Evolutionary conservation across 352 stramenopile species (phyloP), one percentile per base, ranked within the genome.

Genomic region (Globisporangium parvum): DNA sequence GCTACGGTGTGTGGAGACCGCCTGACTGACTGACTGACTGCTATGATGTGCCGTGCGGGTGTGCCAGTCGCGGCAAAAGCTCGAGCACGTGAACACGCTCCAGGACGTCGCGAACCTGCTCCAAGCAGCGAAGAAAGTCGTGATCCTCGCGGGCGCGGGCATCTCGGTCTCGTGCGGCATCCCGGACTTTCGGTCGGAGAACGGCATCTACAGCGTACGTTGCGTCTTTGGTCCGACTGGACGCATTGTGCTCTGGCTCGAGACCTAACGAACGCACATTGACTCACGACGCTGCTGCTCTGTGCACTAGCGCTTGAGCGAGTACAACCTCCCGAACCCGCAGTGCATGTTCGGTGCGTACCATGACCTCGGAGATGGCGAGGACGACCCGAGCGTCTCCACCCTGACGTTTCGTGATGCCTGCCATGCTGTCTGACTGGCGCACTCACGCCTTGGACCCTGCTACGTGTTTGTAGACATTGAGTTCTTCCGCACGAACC

Each of bases 111-210:
- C 85, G 14, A 52, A 76, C 23, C 55, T 95, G 44, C 69, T 96
- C 47, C 78, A 69, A 20, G 67, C 76, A 3, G 75, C 85, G 42
- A 85, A 92, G 47, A 95, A 96, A 53, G 94, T 98, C 51, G 80
- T 98, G 23, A 85, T 98, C 18, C 62, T 98, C 28, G 87, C 87
- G 21, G 96, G 96, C 20, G 96, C 96, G 11, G 96, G 96, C n/a
- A 98, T 99, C 53, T 97, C 84, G 10, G 95, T 98, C 14, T 97
- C 89, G 6, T 98, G 95, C 59, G 97, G 97, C 18, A 99, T 99
- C 63, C 97, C 97, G 0, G 97, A 99, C 65, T 99, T 99, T 69
- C 93, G 97, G 18, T 98, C 91, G 5, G 79, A 94, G 55, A 93
- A 93, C 55, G 87, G 87, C 53, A 95, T 95, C 47, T 96, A 96